Base-by-base conservation (phyloP, 2,329 filamentous ascomycete genomes). In the Botrytis paeoniae region DNA sequence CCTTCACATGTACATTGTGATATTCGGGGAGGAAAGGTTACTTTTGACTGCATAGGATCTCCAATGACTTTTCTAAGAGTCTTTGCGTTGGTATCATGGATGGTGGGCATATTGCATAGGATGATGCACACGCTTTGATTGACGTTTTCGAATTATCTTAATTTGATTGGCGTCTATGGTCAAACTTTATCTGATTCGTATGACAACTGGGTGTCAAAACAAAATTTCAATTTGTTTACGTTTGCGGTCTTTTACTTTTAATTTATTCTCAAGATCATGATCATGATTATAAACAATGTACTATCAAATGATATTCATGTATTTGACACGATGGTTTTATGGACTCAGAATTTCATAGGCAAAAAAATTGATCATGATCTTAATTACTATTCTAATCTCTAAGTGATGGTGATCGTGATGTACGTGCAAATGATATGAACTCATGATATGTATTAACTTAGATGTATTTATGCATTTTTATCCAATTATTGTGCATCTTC, bases 91-190 rank as follows among this genome's bases (percentile, higher is more conserved):
- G 70, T 69, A 72, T 69, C 54, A 69, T 69, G 70, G 70, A 69
- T 69, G 63, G 63, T 69, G 54, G 70, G 51, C 63, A 72, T 51
- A 72, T 72, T 72, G 70, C 70, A 72, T 62, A 72, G 70, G 70
- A 59, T 61, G 29, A 69, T 69, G 51, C 70, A 69, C 48, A 62
- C 63, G 20, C 41, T 43, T 45, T 66, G 54, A 41, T 69, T 59
- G 39, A 69, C 20, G 29, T 69, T 69, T 41, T 18, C 54, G 18
- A 48, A 29, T 37, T 60, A 45, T 72, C 25, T 51, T 60, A 18
- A 60, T 69, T 72, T 37, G 65, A 69, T 43, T 59, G 70, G 54
- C 63, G 70, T 72, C 70, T 29, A 51, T 41, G 43, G 70, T 66
- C 63, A 66, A 72, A 35, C 35, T 41, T 32, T 61, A 61, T 51